Evolutionary conservation across 345 rosid genomes (phyloP).

Genomic region (Pelargonium nanum): DNA sequence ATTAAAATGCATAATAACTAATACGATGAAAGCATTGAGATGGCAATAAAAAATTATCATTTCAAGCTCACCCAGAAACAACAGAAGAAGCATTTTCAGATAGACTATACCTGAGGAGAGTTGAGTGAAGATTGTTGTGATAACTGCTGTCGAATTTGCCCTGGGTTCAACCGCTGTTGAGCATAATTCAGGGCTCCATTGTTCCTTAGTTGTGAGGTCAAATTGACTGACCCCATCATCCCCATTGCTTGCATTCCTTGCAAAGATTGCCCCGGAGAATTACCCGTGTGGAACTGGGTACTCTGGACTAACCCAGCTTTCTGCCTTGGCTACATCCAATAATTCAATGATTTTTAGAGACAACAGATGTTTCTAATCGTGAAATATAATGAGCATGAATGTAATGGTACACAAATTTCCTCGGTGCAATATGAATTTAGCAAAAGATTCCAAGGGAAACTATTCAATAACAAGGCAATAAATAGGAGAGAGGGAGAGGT

Average conservation of each 20-base stretch:
- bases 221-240: slow-evolving; percentile 55
- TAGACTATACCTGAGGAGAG: slow-evolving; percentile 53
- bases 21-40: too few relatives aligned
- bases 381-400: too few relatives aligned
- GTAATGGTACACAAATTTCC: too few relatives aligned
- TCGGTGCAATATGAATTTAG: neutral
- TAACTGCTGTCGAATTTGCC: slow-evolving; percentile 69
- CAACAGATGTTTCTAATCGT: too few relatives aligned
- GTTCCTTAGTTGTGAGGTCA: slow-evolving; percentile 57
- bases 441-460: neutral
- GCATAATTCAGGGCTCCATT: slow-evolving; percentile 50
- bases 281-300: slow-evolving; percentile 68
- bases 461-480: neutral
- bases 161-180: slow-evolving; percentile 51
- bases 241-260: slow-evolving; percentile 88
- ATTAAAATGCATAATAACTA: too few relatives aligned
- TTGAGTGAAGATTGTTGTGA: slow-evolving; percentile 56
- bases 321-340: slow-evolving; percentile 84
- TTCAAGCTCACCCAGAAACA: too few relatives aligned
- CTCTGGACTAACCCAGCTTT: slow-evolving; percentile 67
- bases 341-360: slow-evolving; percentile 25
- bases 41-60: too few relatives aligned
- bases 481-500: neutral
- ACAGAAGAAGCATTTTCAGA: neutral
- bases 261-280: slow-evolving; percentile 62